Conservation (phyloP, 345 rosid species). For the Microcos paniculata region DNA sequence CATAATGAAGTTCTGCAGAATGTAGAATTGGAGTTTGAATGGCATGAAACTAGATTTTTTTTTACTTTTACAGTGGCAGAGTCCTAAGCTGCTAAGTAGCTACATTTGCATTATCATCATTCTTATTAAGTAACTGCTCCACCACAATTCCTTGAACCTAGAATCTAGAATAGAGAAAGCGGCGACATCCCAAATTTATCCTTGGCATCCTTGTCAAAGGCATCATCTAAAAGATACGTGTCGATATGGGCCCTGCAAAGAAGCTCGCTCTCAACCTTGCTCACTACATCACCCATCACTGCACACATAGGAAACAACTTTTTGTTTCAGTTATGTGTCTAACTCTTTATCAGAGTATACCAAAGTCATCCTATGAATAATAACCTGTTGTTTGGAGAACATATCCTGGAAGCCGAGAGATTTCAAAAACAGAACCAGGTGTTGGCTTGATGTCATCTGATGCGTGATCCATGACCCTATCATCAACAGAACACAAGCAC, state of each 20-base stretch:
- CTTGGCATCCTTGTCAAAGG: conserved; percentile 47
- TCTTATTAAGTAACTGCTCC: conserved; percentile 18
- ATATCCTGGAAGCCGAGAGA: conserved; percentile 44
- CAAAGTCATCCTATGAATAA: neutral
- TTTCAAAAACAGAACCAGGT: conserved; percentile 46
- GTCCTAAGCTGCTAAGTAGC: conserved; percentile 7
- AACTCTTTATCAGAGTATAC: neutral
- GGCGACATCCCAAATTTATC: conserved; percentile 44
- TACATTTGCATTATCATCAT: conserved; percentile 5
- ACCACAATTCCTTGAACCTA: conserved; percentile 10
- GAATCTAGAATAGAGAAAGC: conserved; percentile 43
- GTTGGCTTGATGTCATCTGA: conserved; percentile 43
- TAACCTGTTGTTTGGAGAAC: conserved; percentile 40
- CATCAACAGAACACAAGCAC: neutral
- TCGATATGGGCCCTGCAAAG: conserved; percentile 49
- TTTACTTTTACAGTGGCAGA: neutral
- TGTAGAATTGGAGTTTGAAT: conserved; percentile 1
- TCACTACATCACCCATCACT: conserved; percentile 43
- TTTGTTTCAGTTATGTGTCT: neutral
- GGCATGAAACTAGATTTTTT: neutral
- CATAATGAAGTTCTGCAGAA: neutral
- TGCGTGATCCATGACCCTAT: conserved; percentile 44
- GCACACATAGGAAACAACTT: conserved; percentile 17
- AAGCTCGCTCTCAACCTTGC: conserved; percentile 49
- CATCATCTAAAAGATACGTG: conserved; percentile 49